Evolutionary conservation across 768 basidiomycete species (phyloP).

Genomic region (Kwoniella mangroviensis): DNA sequence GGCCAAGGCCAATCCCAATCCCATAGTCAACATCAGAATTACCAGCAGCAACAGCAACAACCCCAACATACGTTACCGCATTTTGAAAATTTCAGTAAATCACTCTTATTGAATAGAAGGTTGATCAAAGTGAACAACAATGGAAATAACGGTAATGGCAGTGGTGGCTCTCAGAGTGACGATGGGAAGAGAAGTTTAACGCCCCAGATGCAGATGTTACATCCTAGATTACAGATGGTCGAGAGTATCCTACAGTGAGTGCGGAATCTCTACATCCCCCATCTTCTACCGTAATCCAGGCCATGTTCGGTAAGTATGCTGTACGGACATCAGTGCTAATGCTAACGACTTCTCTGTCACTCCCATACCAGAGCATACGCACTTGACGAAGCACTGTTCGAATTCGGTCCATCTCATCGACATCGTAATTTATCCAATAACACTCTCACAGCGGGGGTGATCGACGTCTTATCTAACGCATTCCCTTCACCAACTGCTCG

Average conservation of each 20-base stretch:
- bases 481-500: conserved; percentile 43
- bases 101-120: conserved; percentile 20
- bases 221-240: conserved; percentile 26
- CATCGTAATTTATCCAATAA: conserved; percentile 13
- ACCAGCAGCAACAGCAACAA: not conserved
- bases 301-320: too few species aligned
- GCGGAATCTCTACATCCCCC: not conserved
- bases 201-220: conserved; percentile 5
- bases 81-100: conserved; percentile 25
- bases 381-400: conserved; percentile 33
- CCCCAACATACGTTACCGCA: conserved; percentile 11
- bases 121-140: conserved; percentile 18
- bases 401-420: conserved; percentile 40
- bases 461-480: conserved; percentile 39
- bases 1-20: not conserved
- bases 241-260: conserved; percentile 32
- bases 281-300: not conserved
- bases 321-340: not conserved
- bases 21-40: conserved; percentile 1
- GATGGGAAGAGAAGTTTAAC: conserved; percentile 5
- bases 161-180: not conserved
- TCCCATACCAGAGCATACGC: conserved; percentile 27
- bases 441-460: conserved; percentile 7
- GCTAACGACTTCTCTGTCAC: not conserved
- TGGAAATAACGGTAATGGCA: not conserved